Evolutionary conservation across 805 yeast species (phyloP), one percentile per base, ranked within the genome.

Genomic region (Tetrapisispora arboricola): DNA sequence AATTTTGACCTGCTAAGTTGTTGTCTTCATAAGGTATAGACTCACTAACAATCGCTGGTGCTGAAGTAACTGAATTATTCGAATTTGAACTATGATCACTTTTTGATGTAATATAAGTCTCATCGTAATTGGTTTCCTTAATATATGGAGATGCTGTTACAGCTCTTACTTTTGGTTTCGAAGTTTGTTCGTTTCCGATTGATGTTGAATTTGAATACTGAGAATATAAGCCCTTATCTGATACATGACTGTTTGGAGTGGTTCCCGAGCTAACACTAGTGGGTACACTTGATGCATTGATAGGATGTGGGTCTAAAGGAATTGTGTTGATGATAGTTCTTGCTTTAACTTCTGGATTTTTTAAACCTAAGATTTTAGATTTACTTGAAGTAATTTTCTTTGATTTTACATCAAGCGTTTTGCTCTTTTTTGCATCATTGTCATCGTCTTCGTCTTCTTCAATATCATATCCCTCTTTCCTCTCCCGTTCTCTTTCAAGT

Each of bases 281-380:
- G 3, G 31, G 36, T 2, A 16, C 36, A 26, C 33, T 38, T 1
- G 53, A 46, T 1, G 64, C 63, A 46, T 57, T 60, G 29, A 84
- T 84, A 5, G 94, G 94, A 40, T 75, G 80, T 0, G 94, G 94
- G 57, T 84, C 94, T 47, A 84, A 63, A 2, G 94, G 94, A 49
- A 84, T 79, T 0, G 88, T 84, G 36, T 77, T 71, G 35, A 84
- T 84, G 46, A 84, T 80, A 54, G 72, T 76, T 47, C 92, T 68
- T 1, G 90, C 92, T 36, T 79, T 74, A 20, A 75, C 71, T 53
- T 80, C 90, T 1, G 85, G 84, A 54, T 80, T 72, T 30, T 70
- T 64, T 5, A 75, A 69, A 40, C 66, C 72, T 2, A 69, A 62
- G 8, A 60, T 52, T 29, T 54, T 61, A 31, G 41, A 48, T 32